Base-by-base conservation (phyloP, 1,284 basidiomycete species). In the Trichosporon coremiiforme region DNA sequence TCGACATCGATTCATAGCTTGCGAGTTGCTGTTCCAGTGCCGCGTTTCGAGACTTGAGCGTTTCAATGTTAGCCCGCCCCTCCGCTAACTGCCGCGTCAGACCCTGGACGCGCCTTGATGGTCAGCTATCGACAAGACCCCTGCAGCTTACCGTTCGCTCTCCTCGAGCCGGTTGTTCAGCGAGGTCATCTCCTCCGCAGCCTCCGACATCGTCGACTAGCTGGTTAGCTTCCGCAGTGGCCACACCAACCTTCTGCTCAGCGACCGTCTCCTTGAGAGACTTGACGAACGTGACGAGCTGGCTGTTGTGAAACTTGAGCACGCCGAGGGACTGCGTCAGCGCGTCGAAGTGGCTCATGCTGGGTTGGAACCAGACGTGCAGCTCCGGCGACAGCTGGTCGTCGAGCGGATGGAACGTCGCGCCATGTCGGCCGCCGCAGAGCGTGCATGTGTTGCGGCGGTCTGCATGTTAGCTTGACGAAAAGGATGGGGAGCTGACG, bases 401-500 rank as follows among this genome's bases (percentile, higher is more conserved):
- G 35, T 73, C 66, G 38, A 77, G 68, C 17, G 55, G 50, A 10
- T 71, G 36, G 25, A 57, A 45, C 12, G 65, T 47, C 31, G 73
- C 73, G 22, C 41, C 68, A 67, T 70, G 10, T n/a, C 66, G 53
- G 25, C 68, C 10, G 69, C 74, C n/a, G n/a, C n/a, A 64, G 70
- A 73, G 55, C 4, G 70, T 66, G 53, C 77, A 78, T 1, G 64
- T 50, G 13, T 70, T 72, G 2, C 20, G 20, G 20, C 70, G 67
- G 38, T 75, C 77, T 78, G 60, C 8, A 22, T 15, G 12, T 68
- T n/a, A 64, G 57, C 36, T 15, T 38, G 4, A 2, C n/a, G n/a
- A n/a, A 3, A 29, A 22, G 50, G 64, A 33, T 33, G 1, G 22
- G 10, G 4, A 29, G 72, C 77, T 63, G 50, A 78, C 79, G 76